Conservation (phyloP, 345 rosid species). For the Citrus cavaleriei region DNA sequence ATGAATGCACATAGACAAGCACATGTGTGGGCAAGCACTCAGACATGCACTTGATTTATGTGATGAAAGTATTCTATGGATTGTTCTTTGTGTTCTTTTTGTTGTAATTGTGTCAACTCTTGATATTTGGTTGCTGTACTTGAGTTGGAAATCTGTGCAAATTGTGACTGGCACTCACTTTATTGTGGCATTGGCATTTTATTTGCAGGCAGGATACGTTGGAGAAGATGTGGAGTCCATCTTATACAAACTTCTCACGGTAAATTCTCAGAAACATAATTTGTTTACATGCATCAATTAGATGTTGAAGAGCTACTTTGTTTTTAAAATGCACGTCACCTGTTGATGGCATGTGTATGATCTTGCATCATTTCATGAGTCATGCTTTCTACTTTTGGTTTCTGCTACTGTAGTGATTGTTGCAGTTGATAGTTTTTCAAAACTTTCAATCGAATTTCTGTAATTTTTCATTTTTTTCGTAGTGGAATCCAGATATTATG, state of each 20-base stretch:
- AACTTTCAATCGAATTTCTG: neutral
- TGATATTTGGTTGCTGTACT: neutral
- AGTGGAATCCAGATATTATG: neutral
- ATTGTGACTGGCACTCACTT: neutral
- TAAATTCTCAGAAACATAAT: conserved; percentile 23
- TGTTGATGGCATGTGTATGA: neutral
- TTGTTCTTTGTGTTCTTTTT: neutral
- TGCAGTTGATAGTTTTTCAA: neutral
- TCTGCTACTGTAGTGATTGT: neutral
- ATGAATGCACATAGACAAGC: neutral
- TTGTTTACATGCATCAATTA: neutral
- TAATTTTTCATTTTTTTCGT: neutral
- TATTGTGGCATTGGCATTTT: conserved; percentile 12
- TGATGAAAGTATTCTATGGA: neutral
- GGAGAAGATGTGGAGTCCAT: conserved; percentile 99
- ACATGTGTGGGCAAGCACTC: neutral
- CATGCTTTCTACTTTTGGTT: neutral
- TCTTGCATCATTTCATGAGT: neutral
- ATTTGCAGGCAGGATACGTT: conserved; percentile 95
- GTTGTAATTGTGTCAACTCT: neutral
- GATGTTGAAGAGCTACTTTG: neutral
- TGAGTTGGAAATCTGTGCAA: neutral
- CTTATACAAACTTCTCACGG: conserved; percentile 91
- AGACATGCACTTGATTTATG: neutral
- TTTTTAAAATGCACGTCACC: neutral